Evolutionary conservation across 2,329 filamentous ascomycete genomes (phyloP).

Genomic region (Microcyclosporella mali): DNA sequence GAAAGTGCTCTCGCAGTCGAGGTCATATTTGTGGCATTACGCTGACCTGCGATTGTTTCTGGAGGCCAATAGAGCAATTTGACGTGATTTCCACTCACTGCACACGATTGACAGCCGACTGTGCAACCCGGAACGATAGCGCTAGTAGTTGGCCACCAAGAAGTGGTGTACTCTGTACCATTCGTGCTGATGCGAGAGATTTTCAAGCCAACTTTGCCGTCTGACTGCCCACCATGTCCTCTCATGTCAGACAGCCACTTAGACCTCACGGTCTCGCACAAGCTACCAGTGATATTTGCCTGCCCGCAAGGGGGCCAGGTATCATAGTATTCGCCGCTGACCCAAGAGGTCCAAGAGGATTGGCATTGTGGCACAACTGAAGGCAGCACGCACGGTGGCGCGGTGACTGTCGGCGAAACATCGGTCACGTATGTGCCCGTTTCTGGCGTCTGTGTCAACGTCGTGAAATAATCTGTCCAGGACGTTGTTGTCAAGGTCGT

Average conservation of each 20-base stretch:
- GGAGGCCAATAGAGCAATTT: constrained; percentile 20
- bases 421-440: background rate
- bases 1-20: constrained; percentile 6
- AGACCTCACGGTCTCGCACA: background rate
- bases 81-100: constrained; percentile 16
- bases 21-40: background rate
- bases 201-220: constrained; percentile 2
- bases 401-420: constrained; percentile 2
- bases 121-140: constrained; percentile 14
- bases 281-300: background rate
- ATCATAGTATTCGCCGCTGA: background rate
- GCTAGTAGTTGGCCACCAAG: constrained; percentile 14
- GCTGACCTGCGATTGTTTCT: background rate
- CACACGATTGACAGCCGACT: constrained; percentile 16
- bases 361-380: constrained; percentile 14
- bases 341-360: constrained; percentile 5
- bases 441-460: background rate
- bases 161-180: constrained; percentile 4
- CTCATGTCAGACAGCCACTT: no score
- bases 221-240: background rate
- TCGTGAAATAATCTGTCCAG: background rate
- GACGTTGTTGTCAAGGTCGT: background rate
- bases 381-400: constrained; percentile 9
- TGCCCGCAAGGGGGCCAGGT: constrained; percentile 2
- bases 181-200: background rate